phyloP scores from a whole-genome alignment of 31 red algal species.

The Endocladia muricata region DNA sequence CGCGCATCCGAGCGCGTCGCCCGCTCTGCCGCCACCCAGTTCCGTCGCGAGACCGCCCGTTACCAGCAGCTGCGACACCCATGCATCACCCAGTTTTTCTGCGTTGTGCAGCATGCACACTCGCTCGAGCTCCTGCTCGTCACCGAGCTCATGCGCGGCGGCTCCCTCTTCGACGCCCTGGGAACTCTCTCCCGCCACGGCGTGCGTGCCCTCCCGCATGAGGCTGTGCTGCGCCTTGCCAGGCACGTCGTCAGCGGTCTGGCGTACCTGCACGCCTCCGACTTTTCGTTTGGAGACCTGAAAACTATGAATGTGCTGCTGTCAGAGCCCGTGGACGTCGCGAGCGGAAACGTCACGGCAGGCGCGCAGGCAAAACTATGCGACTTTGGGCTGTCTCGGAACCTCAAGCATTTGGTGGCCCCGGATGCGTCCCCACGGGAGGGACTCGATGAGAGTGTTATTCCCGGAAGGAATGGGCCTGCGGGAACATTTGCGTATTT shows the following conservation, averaged over 20 bases:
- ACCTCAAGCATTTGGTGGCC: slow-evolving; percentile 11
- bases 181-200: slow-evolving; percentile 1
- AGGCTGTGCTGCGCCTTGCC: slow-evolving; percentile 22
- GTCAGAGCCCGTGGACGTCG: slow-evolving; percentile 1
- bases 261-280: slow-evolving; percentile 32
- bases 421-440: neutral
- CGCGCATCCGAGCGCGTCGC: neutral
- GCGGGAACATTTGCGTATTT: slow-evolving; percentile 53
- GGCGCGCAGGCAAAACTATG: slow-evolving; percentile 45
- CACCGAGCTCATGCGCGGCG: slow-evolving; percentile 55
- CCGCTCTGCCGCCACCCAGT: slow-evolving; percentile 23
- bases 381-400: slow-evolving; percentile 58
- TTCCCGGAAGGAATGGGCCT: slow-evolving; percentile 16
- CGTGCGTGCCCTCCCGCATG: neutral
- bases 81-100: slow-evolving; percentile 54
- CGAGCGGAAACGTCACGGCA: neutral
- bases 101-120: neutral
- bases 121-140: slow-evolving; percentile 31
- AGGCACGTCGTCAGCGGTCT: slow-evolving; percentile 22
- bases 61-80: slow-evolving; percentile 39
- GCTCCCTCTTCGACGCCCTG: slow-evolving; percentile 29
- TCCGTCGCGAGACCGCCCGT: slow-evolving; percentile 43
- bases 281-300: slow-evolving; percentile 59
- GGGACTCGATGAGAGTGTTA: neutral
- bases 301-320: slow-evolving; percentile 56